A percentile compares a stretch with the other conserved stretches of the same genome.
Evolutionary conservation across 805 yeast species (phyloP).

Genomic region (Ogataea naganishii): DNA sequence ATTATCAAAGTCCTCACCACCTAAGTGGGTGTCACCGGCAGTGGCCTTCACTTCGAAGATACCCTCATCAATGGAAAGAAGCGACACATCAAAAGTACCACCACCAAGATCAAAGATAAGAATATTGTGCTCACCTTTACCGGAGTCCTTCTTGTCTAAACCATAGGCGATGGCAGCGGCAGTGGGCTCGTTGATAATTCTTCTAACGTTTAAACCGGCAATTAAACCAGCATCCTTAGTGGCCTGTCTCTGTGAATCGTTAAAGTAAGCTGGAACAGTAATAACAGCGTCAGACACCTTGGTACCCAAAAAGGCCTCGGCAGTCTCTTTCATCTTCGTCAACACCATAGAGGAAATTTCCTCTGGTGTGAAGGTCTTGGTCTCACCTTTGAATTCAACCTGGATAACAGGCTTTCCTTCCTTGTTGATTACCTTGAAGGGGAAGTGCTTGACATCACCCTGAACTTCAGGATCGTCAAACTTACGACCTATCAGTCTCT

Average conservation of each 20-base stretch:
- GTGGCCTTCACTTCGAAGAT: constrained; percentile 79
- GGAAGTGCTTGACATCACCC: constrained; percentile 86
- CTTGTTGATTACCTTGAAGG: constrained; percentile 76
- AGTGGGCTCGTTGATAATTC: constrained; percentile 79
- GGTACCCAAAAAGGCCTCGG: constrained; percentile 47
- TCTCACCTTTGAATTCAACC: constrained; percentile 93
- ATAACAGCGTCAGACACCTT: constrained; percentile 64
- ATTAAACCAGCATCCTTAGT: constrained; percentile 72
- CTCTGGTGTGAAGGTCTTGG: constrained; percentile 86
- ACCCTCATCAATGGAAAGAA: constrained; percentile 70
- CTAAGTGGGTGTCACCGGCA: constrained; percentile 77
- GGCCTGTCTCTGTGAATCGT: constrained; percentile 76
- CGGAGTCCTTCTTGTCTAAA: constrained; percentile 39
- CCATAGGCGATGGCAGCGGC: constrained; percentile 85
- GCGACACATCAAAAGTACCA: constrained; percentile 77
- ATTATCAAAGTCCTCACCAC: constrained; percentile 82
- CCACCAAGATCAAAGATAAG: constrained; percentile 76
- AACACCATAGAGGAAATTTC: constrained; percentile 88
- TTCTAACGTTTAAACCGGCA: constrained; percentile 66
- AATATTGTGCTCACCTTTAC: constrained; percentile 37
- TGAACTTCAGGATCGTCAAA: constrained; percentile 74
- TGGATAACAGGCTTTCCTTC: constrained; percentile 82
- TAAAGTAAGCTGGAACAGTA: constrained; percentile 80
- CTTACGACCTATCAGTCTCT: constrained; percentile 91
- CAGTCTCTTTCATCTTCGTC: constrained; percentile 56